A percentile compares a stretch with the other conserved stretches of the same genome.
phyloP scores from a whole-genome alignment of 768 basidiomycete genomes.

The Calvatia gigantea region DNA sequence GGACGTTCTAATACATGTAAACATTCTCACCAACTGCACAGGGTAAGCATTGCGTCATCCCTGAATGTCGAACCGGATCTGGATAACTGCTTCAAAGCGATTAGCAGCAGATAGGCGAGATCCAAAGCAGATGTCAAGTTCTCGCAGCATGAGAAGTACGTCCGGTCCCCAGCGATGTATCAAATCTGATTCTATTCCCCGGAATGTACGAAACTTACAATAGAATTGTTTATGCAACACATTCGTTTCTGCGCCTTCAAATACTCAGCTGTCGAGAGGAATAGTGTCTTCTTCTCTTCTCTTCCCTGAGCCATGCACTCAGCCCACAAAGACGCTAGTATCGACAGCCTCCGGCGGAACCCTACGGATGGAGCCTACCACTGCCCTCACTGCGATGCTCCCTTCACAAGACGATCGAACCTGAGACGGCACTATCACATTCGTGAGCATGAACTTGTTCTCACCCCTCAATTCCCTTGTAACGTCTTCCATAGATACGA shows the following conservation, averaged over 20 bases:
- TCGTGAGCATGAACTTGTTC: conserved; percentile 21
- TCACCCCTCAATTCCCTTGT: conserved; percentile 10
- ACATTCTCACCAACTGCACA: conserved; percentile 13
- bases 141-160: background rate
- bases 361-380: conserved; percentile 31
- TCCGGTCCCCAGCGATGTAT: conserved; percentile 1
- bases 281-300: background rate
- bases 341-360: conserved; percentile 31
- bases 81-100: conserved; percentile 11
- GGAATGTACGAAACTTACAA: conserved; percentile 12
- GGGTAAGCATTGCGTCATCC: conserved; percentile 14
- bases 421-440: conserved; percentile 32
- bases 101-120: conserved; percentile 8
- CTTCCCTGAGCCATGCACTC: conserved; percentile 5
- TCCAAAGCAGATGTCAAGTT: conserved; percentile 10
- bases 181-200: conserved; percentile 9
- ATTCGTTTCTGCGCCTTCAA: conserved; percentile 1
- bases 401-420: conserved; percentile 34
- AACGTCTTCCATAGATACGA: conserved; percentile 19
- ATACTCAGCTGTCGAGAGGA: conserved; percentile 7
- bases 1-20: background rate
- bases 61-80: conserved; percentile 7
- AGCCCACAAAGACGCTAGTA: conserved; percentile 13
- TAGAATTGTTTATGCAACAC: conserved; percentile 9
- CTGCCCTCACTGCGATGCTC: conserved; percentile 31